Percentiles rank a stretch among this genome's conserved stretches.
Conservation (phyloP, 1,139 yeast genomes). For the Protomyces macrosporus region DNA sequence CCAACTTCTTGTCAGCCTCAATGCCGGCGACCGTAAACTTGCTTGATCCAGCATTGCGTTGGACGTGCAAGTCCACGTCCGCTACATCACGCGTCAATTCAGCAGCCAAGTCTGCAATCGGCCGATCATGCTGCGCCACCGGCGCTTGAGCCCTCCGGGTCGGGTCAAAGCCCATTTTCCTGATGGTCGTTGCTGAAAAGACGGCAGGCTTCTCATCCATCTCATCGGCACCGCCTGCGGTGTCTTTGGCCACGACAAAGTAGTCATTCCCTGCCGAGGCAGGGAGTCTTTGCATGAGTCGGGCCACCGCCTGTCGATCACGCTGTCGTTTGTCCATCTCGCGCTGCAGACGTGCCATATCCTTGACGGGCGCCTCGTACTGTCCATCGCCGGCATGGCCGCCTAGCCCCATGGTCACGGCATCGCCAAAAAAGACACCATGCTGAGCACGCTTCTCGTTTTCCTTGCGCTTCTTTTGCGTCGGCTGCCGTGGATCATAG, state of each 20-base stretch:
- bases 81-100: constrained; percentile 6
- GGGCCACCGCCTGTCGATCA: constrained; percentile 14
- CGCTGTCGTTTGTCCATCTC: constrained; percentile 20
- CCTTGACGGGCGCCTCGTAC: constrained; percentile 11
- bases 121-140: background rate
- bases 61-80: constrained; percentile 3
- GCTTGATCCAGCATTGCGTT: constrained; percentile 1
- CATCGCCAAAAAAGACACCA: constrained; percentile 16
- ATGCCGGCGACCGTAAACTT: background rate
- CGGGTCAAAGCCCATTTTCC: constrained; percentile 24
- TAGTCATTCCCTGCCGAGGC: constrained; percentile 18
- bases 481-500: constrained; percentile 18
- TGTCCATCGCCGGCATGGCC: background rate
- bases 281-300: constrained; percentile 2
- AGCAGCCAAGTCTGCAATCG: background rate
- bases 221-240: background rate
- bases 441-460: constrained; percentile 7
- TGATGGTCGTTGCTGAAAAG: constrained; percentile 4
- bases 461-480: constrained; percentile 16
- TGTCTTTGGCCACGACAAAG: constrained; percentile 4
- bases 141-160: constrained; percentile 12
- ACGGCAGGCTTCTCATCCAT: constrained; percentile 5
- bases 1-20: background rate
- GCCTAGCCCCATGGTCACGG: background rate
- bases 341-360: constrained; percentile 4